Evolutionary conservation across 1,284 basidiomycete species (phyloP).

Genomic region (Tranzscheliella williamsii): DNA sequence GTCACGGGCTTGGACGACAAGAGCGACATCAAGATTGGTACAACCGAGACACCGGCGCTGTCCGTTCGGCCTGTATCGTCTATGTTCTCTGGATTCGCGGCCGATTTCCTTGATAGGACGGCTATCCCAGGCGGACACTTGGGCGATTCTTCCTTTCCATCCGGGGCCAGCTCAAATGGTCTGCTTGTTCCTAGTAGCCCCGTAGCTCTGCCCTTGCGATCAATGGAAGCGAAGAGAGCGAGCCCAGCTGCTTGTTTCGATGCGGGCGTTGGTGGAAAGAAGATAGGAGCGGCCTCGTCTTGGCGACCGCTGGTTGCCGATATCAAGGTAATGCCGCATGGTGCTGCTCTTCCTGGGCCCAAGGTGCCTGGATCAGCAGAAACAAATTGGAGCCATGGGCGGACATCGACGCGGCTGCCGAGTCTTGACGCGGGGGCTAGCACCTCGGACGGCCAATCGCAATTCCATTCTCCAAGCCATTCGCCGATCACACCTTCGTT

Average conservation of each 20-base stretch:
- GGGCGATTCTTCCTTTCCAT: slow-evolving; percentile 11
- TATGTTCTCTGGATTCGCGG: slow-evolving; percentile 46
- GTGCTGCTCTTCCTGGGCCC: slow-evolving; percentile 18
- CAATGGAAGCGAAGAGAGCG: slow-evolving; percentile 8
- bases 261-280: too few relatives aligned
- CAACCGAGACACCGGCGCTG: slow-evolving; percentile 33
- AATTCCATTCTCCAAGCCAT: slow-evolving; percentile 25
- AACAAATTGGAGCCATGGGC: slow-evolving; percentile 22
- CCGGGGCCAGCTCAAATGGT: slow-evolving; percentile 14
- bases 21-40: slow-evolving; percentile 7
- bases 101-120: slow-evolving; percentile 40
- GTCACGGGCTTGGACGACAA: slow-evolving; percentile 25
- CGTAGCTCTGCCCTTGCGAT: slow-evolving; percentile 19
- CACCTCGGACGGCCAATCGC: slow-evolving; percentile 26
- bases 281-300: not conserved
- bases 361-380: slow-evolving; percentile 26
- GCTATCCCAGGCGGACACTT: slow-evolving; percentile 20
- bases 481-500: slow-evolving; percentile 37
- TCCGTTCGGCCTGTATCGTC: slow-evolving; percentile 44
- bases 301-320: slow-evolving; percentile 7
- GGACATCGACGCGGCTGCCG: slow-evolving; percentile 14
- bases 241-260: too few relatives aligned
- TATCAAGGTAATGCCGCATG: slow-evolving; percentile 24
- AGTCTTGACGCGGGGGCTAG: slow-evolving; percentile 32
- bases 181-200: slow-evolving; percentile 32